phyloP scores from a whole-genome alignment of 1,139 yeast genomes.

The Pneumocystis sp. region DNA sequence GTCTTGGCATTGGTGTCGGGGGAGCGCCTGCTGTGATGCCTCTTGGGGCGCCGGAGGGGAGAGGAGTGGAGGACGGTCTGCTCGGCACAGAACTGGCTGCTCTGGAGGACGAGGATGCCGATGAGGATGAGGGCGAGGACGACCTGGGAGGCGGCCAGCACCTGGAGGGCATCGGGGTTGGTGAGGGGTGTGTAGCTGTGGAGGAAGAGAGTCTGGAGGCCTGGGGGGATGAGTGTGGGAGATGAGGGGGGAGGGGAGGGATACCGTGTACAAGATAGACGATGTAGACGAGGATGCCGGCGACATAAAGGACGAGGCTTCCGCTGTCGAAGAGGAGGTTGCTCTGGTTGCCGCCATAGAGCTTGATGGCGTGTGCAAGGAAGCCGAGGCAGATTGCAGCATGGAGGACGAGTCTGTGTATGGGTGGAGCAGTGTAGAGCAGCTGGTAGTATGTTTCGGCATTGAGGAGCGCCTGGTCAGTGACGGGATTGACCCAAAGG shows the following conservation, averaged over 20 bases:
- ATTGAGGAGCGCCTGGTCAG: neutral
- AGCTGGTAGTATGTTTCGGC: neutral
- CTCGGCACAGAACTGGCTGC: constrained; percentile 80
- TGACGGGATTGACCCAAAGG: neutral
- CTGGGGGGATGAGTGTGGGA: constrained; percentile 34
- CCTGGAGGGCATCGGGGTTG: constrained; percentile 70
- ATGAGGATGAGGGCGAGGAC: constrained; percentile 55
- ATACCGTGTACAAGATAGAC: neutral
- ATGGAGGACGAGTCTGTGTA: neutral
- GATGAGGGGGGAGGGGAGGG: neutral
- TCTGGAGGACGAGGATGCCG: constrained; percentile 72
- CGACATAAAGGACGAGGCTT: constrained; percentile 52
- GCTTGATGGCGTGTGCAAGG: neutral
- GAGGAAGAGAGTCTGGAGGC: constrained; percentile 50
- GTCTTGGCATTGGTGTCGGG: neutral
- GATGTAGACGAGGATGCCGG: constrained; percentile 61
- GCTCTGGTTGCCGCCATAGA: constrained; percentile 8
- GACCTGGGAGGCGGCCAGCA: constrained; percentile 77
- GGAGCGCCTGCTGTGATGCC: neutral
- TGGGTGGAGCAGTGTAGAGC: neutral
- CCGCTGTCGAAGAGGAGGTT: constrained; percentile 83
- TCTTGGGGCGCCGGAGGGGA: neutral
- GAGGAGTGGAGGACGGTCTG: constrained; percentile 34
- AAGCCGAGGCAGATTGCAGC: neutral
- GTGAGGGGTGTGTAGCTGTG: constrained; percentile 93